Evolutionary conservation across 495 filamentous ascomycete genomes (phyloP), one percentile per base, ranked within the genome.

Genomic region (Penicillium coffeae): DNA sequence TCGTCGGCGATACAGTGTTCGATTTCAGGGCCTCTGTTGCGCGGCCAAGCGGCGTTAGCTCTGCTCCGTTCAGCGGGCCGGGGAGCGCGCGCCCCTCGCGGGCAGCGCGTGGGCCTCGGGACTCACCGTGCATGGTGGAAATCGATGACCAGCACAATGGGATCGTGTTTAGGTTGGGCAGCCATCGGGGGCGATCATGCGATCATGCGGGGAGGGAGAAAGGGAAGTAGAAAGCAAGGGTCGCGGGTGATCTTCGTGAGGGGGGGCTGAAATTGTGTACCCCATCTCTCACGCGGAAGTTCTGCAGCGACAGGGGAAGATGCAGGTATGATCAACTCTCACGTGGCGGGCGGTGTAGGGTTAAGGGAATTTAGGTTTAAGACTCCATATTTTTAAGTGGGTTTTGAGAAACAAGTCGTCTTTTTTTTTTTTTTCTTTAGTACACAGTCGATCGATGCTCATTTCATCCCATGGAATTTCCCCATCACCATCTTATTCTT

Each of bases 91-190:
- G n/a, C n/a, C n/a, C n/a, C n/a, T n/a, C n/a, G n/a, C n/a, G n/a
- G n/a, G n/a, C n/a, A n/a, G n/a, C n/a, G 21, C 14, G 10, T 27
- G 25, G 3, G 13, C 8, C 14, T 20, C 22, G 25, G 30, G 12
- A 68, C 74, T 64, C 55, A 87, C 85, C 81, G 82, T 54, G 90
- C 90, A 76, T 98, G 93, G 75, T 98, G 92, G 65, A 98, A 97
- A 67, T 89, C 91, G 52, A 98, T 91, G 51, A 98, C 86, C 67
- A 86, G 83, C 43, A 96, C 88, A 66, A 96, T 72, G 27, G 76
- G 76, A 56, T 63, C 67, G 65, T 65, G 69, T 45, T 60, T 64
- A 54, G 59, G 53, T 52, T 38, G 48, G 42, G 48, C 12, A 53
- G 70, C 55, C 69, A 73, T 73, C 39, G 48, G 52, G 38, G 25